Evolutionary conservation across 164 flowering plant genomes (phyloP).

Genomic region (Paratinospora sagittata): DNA sequence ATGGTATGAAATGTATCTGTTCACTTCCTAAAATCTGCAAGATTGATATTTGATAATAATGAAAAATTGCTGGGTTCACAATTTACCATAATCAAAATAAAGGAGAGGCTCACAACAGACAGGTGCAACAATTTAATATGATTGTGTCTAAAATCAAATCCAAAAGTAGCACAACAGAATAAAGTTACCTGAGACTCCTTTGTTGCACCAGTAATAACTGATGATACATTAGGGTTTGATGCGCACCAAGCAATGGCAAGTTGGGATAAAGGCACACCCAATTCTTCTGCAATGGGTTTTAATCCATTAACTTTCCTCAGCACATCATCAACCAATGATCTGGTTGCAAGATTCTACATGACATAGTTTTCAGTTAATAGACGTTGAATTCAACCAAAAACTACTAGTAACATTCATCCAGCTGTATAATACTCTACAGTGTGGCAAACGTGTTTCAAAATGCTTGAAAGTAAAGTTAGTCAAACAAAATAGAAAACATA

Average conservation of each 20-base stretch:
- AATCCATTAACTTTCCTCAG: constrained; percentile 78
- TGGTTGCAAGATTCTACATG: constrained; percentile 76
- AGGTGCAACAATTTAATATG: too few species aligned
- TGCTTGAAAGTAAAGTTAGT: too few species aligned
- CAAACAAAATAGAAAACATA: background rate
- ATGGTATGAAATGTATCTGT: background rate
- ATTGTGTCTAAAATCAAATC: background rate
- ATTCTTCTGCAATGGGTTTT: constrained; percentile 87
- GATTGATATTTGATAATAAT: background rate
- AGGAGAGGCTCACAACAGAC: background rate
- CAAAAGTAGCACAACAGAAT: background rate
- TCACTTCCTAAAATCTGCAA: background rate
- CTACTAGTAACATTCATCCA: background rate
- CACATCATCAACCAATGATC: constrained; percentile 92
- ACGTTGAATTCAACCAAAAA: background rate
- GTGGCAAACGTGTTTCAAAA: too few species aligned
- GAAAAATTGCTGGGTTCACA: background rate
- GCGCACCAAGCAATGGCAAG: constrained; percentile 99
- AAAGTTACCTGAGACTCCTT: constrained; percentile 80
- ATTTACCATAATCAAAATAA: background rate
- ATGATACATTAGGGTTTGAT: constrained; percentile 90
- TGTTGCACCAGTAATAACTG: constrained; percentile 98
- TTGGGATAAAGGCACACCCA: constrained; percentile 82
- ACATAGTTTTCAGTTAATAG: constrained; percentile 8
- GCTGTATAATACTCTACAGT: background rate